Conservation (phyloP, 106 monocot species). For the Gastrodia elata region DNA sequence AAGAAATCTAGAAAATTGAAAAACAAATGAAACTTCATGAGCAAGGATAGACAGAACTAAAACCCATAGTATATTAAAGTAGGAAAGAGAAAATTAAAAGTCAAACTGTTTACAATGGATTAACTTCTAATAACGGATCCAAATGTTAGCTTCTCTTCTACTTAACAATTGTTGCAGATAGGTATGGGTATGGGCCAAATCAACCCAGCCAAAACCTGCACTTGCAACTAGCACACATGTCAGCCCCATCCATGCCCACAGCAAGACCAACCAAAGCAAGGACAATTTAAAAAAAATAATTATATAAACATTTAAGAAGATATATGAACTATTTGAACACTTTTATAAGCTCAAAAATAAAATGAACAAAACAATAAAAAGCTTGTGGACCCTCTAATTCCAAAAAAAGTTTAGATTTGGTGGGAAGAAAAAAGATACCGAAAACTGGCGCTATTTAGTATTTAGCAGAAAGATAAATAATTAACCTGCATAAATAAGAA, state of each 20-base stretch:
- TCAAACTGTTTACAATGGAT: neutral
- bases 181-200: too few species aligned
- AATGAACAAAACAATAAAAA: too few species aligned
- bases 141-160: neutral
- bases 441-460: neutral
- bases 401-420: neutral
- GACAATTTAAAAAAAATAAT: too few species aligned
- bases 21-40: neutral
- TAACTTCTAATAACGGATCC: neutral
- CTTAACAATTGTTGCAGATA: too few species aligned
- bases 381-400: too few species aligned
- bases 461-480: neutral
- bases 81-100: neutral
- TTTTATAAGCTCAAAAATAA: too few species aligned
- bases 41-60: neutral
- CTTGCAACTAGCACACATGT: too few species aligned
- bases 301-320: too few species aligned
- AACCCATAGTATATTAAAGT: neutral
- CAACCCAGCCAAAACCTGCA: too few species aligned
- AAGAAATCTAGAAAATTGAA: neutral
- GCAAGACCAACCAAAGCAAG: too few species aligned
- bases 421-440: neutral
- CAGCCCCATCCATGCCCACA: too few species aligned
- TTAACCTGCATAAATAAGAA: neutral
- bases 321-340: too few species aligned